phyloP scores from a whole-genome alignment of 768 basidiomycete species.

The Tricholoma saponaceum region DNA sequence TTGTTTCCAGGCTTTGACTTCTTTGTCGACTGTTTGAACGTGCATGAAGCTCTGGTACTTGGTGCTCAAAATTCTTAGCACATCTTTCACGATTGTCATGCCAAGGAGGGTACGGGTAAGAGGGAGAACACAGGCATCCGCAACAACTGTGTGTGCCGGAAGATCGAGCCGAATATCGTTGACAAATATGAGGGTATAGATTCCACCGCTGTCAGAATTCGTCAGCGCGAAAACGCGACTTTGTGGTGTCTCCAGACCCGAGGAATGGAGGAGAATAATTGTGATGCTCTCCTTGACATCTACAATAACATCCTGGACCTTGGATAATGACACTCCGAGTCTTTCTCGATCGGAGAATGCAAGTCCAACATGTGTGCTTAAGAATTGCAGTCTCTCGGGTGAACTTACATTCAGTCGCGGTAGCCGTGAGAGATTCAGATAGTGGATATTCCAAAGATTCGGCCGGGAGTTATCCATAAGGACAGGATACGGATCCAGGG shows the following conservation, averaged over 20 bases:
- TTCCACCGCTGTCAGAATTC: conserved; percentile 10
- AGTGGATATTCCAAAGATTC: conserved; percentile 21
- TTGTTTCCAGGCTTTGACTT: conserved; percentile 34
- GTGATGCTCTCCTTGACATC: conserved; percentile 26
- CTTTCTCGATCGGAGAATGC: conserved; percentile 7
- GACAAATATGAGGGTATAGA: conserved; percentile 34
- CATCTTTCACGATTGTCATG: neutral
- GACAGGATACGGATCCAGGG: conserved; percentile 25
- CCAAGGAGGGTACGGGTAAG: conserved; percentile 10
- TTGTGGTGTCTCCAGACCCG: conserved; percentile 15
- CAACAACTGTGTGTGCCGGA: conserved; percentile 36
- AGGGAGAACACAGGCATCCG: conserved; percentile 36
- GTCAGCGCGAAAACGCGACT: conserved; percentile 17
- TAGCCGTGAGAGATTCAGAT: conserved; percentile 23
- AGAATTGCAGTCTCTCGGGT: conserved; percentile 19
- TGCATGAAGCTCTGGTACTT: conserved; percentile 5
- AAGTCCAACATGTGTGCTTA: conserved; percentile 16
- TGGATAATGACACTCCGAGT: neutral
- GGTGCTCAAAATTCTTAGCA: neutral
- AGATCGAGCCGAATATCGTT: conserved; percentile 35
- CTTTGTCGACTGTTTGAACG: conserved; percentile 10
- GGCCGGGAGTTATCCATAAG: conserved; percentile 1
- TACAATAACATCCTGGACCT: conserved; percentile 14
- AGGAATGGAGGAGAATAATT: conserved; percentile 12
- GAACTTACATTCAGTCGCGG: conserved; percentile 15